Evolutionary conservation across 2,329 filamentous ascomycete genomes (phyloP).

Genomic region (Furcasterigmium sp.): DNA sequence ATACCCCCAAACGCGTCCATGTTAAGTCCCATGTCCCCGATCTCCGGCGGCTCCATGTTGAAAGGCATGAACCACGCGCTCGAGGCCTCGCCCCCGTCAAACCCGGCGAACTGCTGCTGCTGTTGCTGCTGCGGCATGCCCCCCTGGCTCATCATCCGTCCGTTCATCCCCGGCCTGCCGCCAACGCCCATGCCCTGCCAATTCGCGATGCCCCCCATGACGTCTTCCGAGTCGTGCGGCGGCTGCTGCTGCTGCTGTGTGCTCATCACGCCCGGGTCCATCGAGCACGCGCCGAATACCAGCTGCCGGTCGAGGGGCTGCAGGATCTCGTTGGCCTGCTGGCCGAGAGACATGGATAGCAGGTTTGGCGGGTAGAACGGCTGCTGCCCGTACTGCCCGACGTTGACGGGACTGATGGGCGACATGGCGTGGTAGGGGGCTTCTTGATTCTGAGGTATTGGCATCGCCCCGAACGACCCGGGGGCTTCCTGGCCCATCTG

Average conservation of each 20-base stretch:
- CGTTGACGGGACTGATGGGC: constrained; percentile 45
- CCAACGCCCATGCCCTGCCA: constrained; percentile 32
- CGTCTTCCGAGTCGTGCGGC: neutral
- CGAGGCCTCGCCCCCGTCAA: constrained; percentile 33
- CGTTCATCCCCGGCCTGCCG: neutral
- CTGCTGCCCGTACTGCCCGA: constrained; percentile 27
- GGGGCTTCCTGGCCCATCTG: constrained; percentile 34
- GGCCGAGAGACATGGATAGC: constrained; percentile 45
- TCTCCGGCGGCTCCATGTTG: constrained; percentile 74
- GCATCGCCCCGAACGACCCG: constrained; percentile 33
- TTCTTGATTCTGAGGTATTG: constrained; percentile 34
- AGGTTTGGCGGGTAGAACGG: constrained; percentile 47
- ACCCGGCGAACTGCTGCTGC: neutral
- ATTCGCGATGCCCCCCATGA: constrained; percentile 33
- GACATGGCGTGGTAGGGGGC: constrained; percentile 42
- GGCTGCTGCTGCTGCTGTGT: constrained; percentile 21
- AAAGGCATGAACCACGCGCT: constrained; percentile 92
- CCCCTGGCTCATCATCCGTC: neutral
- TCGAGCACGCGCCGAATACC: constrained; percentile 68
- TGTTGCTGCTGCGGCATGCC: neutral
- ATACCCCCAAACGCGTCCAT: constrained; percentile 45
- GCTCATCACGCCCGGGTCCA: constrained; percentile 33
- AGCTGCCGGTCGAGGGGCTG: constrained; percentile 72
- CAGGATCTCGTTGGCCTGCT: constrained; percentile 46
- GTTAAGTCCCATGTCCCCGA: constrained; percentile 39